Conservation (phyloP, 176 grass and related monocot species). For the Luzula sylvatica region DNA sequence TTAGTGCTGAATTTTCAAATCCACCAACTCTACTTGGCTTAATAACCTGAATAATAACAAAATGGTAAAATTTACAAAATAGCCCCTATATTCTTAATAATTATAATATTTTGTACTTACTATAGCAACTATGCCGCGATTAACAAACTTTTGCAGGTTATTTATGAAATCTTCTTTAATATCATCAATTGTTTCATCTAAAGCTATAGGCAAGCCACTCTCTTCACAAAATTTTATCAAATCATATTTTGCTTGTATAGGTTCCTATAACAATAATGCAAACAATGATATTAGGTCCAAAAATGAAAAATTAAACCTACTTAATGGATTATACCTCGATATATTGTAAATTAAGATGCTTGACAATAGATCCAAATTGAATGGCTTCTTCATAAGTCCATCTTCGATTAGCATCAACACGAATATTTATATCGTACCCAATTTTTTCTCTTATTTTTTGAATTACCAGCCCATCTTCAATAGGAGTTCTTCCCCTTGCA, state of each 20-base stretch:
- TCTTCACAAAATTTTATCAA: constrained; percentile 82
- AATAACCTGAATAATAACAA: constrained; percentile 54
- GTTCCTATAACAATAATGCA: constrained; percentile 56
- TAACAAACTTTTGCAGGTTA: constrained; percentile 58
- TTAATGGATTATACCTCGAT: constrained; percentile 81
- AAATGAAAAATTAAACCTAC: constrained; percentile 10
- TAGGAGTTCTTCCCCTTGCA: constrained; percentile 48
- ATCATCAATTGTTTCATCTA: constrained; percentile 87
- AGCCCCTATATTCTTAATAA: background rate
- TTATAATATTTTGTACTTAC: constrained; percentile 48
- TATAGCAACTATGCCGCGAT: constrained; percentile 91
- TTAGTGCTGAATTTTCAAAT: constrained; percentile 67
- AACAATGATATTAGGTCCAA: constrained; percentile 4
- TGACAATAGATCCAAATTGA: constrained; percentile 64
- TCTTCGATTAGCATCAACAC: constrained; percentile 83
- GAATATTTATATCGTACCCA: constrained; percentile 73
- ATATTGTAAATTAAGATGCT: constrained; percentile 56
- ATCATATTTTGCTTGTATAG: constrained; percentile 52
- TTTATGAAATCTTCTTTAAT: constrained; percentile 55
- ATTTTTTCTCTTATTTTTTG: constrained; percentile 59
- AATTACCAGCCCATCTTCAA: constrained; percentile 83
- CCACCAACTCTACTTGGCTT: constrained; percentile 89
- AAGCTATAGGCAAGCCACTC: constrained; percentile 65
- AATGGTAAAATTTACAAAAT: background rate
- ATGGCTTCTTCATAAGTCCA: constrained; percentile 80